Percentiles rank a stretch among this genome's conserved stretches.
Evolutionary conservation across 2,329 filamentous ascomycete species (phyloP).

Genomic region (Ploettnerulaceae sp.): DNA sequence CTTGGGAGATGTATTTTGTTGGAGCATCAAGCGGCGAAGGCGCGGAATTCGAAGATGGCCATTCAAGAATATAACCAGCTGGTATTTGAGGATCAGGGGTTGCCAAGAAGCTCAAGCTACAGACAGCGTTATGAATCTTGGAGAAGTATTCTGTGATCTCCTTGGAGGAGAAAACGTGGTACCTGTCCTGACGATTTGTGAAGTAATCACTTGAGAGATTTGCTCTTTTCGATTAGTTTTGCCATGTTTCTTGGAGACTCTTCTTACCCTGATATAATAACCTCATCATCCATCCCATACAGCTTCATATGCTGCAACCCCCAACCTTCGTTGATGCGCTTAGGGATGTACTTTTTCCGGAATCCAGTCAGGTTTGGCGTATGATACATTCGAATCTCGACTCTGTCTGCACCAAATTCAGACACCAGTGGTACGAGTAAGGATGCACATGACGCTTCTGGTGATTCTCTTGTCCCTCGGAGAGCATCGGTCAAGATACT

Average conservation of each 20-base stretch:
- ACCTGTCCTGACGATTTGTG: constrained; percentile 89
- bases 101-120: constrained; percentile 77
- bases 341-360: constrained; percentile 77
- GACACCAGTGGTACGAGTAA: constrained; percentile 76
- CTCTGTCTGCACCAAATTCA: constrained; percentile 77
- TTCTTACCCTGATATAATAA: constrained; percentile 80
- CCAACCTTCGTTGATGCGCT: constrained; percentile 95
- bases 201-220: constrained; percentile 95
- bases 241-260: not conserved
- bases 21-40: constrained; percentile 71
- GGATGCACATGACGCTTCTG: constrained; percentile 80
- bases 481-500: constrained; percentile 90
- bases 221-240: constrained; percentile 45
- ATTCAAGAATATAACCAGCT: constrained; percentile 58
- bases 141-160: constrained; percentile 80
- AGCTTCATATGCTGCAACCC: constrained; percentile 98
- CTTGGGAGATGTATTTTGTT: constrained; percentile 61
- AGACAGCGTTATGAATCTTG: constrained; percentile 69
- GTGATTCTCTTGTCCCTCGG: constrained; percentile 85
- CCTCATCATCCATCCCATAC: constrained; percentile 91
- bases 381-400: constrained; percentile 96
- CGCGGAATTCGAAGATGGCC: constrained; percentile 70
- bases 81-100: constrained; percentile 51
- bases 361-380: constrained; percentile 90
- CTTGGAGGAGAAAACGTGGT: constrained; percentile 80